Percentiles rank a stretch among this genome's conserved stretches.
Conservation (phyloP, 495 filamentous ascomycete genomes). For the Aspergillus indologenus region DNA sequence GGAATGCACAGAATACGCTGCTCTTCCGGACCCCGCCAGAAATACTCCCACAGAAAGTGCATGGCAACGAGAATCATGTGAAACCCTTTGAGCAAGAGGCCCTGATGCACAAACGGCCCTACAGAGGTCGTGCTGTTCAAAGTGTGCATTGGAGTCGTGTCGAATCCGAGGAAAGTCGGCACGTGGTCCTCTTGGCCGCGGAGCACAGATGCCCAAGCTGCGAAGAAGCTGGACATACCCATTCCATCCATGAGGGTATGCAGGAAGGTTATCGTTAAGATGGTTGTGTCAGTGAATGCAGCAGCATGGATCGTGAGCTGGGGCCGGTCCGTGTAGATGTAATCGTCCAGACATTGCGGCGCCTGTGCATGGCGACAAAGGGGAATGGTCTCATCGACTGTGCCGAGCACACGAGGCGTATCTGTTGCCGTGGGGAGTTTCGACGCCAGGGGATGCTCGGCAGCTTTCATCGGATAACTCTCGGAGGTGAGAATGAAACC, state of each 20-base stretch:
- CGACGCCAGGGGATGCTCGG: slow-evolving; percentile 31
- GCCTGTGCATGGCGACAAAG: slow-evolving; percentile 22
- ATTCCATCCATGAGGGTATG: slow-evolving; percentile 48
- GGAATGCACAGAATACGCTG: slow-evolving; percentile 25
- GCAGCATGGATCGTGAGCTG: slow-evolving; percentile 48
- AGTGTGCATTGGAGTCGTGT: slow-evolving; percentile 9
- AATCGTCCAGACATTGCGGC: slow-evolving; percentile 34
- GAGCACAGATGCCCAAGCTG: slow-evolving; percentile 24
- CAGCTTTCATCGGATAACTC: slow-evolving; percentile 21
- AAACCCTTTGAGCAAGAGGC: slow-evolving; percentile 24
- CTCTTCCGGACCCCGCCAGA: slow-evolving; percentile 29
- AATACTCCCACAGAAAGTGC: slow-evolving; percentile 28
- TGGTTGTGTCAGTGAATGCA: slow-evolving; percentile 44
- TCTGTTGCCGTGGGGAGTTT: slow-evolving; percentile 24
- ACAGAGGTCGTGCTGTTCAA: neutral
- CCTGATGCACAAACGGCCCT: slow-evolving; percentile 16
- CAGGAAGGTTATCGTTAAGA: slow-evolving; percentile 42
- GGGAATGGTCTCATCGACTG: slow-evolving; percentile 21
- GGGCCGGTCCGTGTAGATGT: slow-evolving; percentile 42
- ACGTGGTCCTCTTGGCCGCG: slow-evolving; percentile 16
- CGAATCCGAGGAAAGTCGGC: slow-evolving; percentile 10
- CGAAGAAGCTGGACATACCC: slow-evolving; percentile 24
- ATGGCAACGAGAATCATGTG: slow-evolving; percentile 29
- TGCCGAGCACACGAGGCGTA: slow-evolving; percentile 14
- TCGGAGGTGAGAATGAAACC: slow-evolving; percentile 32